Percentiles rank a stretch among this genome's conserved stretches.
These are phyloP conservation scores for Ophiostoma fasciatum DNA, from an alignment of 2,329 filamentous ascomycete species.

Conservation along the genomic window DNA sequence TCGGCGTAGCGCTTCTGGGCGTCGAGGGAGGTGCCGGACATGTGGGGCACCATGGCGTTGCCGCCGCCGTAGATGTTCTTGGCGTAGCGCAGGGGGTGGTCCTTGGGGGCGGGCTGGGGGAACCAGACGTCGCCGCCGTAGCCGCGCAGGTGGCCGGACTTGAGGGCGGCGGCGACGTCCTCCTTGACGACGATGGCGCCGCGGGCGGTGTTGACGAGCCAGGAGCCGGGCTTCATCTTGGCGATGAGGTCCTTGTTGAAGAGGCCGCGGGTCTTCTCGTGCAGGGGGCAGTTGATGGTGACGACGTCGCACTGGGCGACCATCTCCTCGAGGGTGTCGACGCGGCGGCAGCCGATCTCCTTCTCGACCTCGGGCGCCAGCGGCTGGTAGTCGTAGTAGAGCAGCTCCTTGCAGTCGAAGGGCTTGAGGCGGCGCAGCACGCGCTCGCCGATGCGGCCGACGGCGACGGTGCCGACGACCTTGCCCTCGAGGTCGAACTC, in stretches of 20 bases:
- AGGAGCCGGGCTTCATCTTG: constrained; percentile 98
- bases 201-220: constrained; percentile 97
- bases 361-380: constrained; percentile 71
- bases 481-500: constrained; percentile 97
- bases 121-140: constrained; percentile 91
- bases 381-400: constrained; percentile 99
- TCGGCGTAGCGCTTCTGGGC: constrained; percentile 85
- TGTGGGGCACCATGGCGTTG: constrained; percentile 98
- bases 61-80: constrained; percentile 93
- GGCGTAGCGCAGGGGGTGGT: constrained; percentile 84
- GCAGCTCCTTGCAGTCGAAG: constrained; percentile 98
- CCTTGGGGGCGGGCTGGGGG: constrained; percentile 88
- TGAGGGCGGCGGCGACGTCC: constrained; percentile 87
- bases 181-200: constrained; percentile 99
- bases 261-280: constrained; percentile 90
- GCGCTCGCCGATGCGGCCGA: constrained; percentile 95
- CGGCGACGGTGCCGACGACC: constrained; percentile 92
- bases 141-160: constrained; percentile 77
- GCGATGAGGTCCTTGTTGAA: constrained; percentile 96
- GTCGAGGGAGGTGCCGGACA: constrained; percentile 97
- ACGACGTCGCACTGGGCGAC: constrained; percentile 88
- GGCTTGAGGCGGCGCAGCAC: constrained; percentile 90
- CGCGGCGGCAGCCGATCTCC: constrained; percentile 88
- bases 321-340: constrained; percentile 85
- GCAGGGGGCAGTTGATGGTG: constrained; percentile 98